Evolutionary conservation across 192 early-diverging fungal genomes (phyloP).

Genomic region (Linderina pennispora): DNA sequence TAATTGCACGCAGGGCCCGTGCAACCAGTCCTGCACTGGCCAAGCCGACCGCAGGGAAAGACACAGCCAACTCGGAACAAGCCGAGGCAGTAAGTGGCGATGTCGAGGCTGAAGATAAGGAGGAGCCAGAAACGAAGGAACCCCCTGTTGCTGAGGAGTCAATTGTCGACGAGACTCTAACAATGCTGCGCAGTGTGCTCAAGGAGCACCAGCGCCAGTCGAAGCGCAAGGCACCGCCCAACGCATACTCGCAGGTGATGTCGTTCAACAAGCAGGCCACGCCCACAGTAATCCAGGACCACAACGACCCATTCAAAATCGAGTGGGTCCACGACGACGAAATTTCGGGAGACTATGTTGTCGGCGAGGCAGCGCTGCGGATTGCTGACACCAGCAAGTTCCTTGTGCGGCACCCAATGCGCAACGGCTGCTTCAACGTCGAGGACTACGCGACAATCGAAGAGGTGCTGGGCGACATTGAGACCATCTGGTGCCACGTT

Average conservation of each 20-base stretch:
- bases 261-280: slow-evolving; percentile 63
- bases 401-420: slow-evolving; percentile 65
- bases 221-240: slow-evolving; percentile 71
- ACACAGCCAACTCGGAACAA: background rate
- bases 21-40: slow-evolving; percentile 1
- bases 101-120: background rate
- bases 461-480: slow-evolving; percentile 67
- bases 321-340: slow-evolving; percentile 65
- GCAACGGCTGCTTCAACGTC: slow-evolving; percentile 71
- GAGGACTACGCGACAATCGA: slow-evolving; percentile 63
- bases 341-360: slow-evolving; percentile 41
- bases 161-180: slow-evolving; percentile 19
- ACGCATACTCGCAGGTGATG: slow-evolving; percentile 64
- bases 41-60: slow-evolving; percentile 8
- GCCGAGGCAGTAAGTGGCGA: too few relatives aligned
- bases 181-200: slow-evolving; percentile 60
- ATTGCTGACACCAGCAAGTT: slow-evolving; percentile 29
- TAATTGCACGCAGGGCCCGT: slow-evolving; percentile 64
- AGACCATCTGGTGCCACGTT: slow-evolving; percentile 71
- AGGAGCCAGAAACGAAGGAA: background rate
- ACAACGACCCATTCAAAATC: slow-evolving; percentile 87
- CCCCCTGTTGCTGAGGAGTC: slow-evolving; percentile 11
- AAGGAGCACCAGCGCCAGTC: slow-evolving; percentile 72
- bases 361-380: slow-evolving; percentile 26
- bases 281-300: slow-evolving; percentile 70